A percentile compares a stretch with the other conserved stretches of the same genome.
These are phyloP conservation scores for Trichophyton verrucosum DNA, from an alignment of 2,329 filamentous ascomycete species.

Conservation along the genomic window DNA sequence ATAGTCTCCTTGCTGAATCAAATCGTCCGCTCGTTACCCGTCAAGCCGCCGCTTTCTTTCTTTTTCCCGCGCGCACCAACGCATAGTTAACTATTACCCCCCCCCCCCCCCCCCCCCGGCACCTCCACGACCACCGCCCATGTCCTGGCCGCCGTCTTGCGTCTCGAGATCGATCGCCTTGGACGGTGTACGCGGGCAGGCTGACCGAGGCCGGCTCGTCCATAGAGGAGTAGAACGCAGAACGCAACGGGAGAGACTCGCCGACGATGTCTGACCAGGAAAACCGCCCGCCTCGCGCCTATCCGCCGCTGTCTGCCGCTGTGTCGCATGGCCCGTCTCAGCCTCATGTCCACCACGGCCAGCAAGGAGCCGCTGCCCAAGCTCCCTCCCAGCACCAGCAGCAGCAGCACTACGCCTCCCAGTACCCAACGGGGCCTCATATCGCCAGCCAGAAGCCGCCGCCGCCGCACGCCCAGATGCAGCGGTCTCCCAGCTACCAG, in stretches of 20 bases:
- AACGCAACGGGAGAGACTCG: not conserved
- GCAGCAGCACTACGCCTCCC: conserved; percentile 12
- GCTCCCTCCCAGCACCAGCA: conserved; percentile 14
- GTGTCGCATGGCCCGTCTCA: conserved; percentile 11
- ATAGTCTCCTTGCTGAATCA: not conserved
- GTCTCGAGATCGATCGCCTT: not conserved
- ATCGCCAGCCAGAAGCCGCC: conserved; percentile 27
- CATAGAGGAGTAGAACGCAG: not conserved
- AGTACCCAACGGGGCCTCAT: conserved; percentile 30
- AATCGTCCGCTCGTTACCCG: not conserved
- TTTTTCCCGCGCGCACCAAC: not conserved
- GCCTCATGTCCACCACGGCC: conserved; percentile 18
- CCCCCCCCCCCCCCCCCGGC: not conserved
- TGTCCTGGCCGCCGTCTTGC: not conserved
- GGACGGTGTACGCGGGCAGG: not conserved
- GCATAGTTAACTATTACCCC: not conserved
- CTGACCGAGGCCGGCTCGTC: not conserved
- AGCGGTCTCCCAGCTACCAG: conserved; percentile 59
- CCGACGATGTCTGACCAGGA: not conserved
- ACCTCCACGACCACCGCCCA: not conserved
- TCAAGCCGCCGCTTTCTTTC: not conserved
- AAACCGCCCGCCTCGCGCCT: not conserved
- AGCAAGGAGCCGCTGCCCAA: conserved; percentile 11
- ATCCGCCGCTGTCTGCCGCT: not conserved
- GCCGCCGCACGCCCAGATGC: conserved; percentile 28